Evolutionary conservation across 140 eudicot species (phyloP).

Genomic region (Ambrosia hybrid): DNA sequence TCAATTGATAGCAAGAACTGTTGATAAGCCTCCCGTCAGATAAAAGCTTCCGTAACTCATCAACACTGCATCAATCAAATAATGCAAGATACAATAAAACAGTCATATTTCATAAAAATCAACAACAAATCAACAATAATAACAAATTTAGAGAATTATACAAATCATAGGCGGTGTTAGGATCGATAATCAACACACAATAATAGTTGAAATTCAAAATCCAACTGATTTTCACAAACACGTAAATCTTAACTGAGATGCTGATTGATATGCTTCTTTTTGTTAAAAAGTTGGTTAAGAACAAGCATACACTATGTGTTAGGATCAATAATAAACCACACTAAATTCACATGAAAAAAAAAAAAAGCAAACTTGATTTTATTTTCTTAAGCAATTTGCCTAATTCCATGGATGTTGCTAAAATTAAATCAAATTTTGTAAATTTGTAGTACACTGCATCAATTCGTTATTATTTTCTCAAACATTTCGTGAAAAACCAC

Average conservation of each 20-base stretch:
- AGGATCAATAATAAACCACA: too few relatives aligned
- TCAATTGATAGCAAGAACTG: slow-evolving; percentile 73
- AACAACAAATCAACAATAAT: not conserved
- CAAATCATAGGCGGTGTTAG: not conserved
- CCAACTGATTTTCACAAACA: not conserved
- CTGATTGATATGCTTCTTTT: too few relatives aligned
- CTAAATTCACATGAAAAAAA: too few relatives aligned
- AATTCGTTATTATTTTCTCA: too few relatives aligned
- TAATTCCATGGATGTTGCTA: too few relatives aligned
- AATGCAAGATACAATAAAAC: slow-evolving; percentile 10
- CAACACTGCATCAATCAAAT: slow-evolving; percentile 53
- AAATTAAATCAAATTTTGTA: too few relatives aligned
- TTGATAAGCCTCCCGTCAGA: slow-evolving; percentile 78
- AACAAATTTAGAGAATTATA: not conserved
- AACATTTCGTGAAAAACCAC: too few relatives aligned
- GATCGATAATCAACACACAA: not conserved
- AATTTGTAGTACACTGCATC: too few relatives aligned
- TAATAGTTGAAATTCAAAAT: not conserved
- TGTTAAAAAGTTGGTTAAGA: too few relatives aligned
- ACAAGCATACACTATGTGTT: too few relatives aligned
- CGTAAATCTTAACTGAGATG: too few relatives aligned
- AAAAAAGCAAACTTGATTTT: not conserved
- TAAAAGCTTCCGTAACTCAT: slow-evolving; percentile 83
- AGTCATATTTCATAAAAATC: not conserved
- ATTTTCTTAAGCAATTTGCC: too few relatives aligned